Percentiles rank a stretch among this genome's conserved stretches.
These are phyloP conservation scores for Choiromyces venosus DNA, from an alignment of 495 filamentous ascomycete species.

Conservation along the genomic window DNA sequence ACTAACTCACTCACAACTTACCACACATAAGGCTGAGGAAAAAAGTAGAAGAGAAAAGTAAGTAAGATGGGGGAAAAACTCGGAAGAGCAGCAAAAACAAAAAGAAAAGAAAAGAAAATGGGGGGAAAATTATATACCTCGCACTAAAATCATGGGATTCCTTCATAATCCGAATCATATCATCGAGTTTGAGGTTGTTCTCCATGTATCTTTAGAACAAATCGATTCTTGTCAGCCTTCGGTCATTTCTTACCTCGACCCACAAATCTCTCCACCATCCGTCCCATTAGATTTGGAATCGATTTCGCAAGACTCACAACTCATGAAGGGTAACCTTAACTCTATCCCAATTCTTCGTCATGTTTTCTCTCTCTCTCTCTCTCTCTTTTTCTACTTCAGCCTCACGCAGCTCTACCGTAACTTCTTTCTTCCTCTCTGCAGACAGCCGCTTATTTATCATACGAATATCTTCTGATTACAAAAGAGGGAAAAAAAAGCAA, in stretches of 20 bases:
- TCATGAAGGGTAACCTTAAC: background rate
- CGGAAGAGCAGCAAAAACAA: background rate
- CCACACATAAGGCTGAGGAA: background rate
- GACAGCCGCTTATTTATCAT: background rate
- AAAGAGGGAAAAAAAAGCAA: background rate
- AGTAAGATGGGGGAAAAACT: background rate
- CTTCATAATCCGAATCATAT: slow-evolving; percentile 1
- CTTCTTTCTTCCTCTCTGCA: background rate
- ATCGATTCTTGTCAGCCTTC: background rate
- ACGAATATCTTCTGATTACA: too few relatives aligned
- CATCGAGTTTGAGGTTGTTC: background rate
- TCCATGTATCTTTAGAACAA: slow-evolving; percentile 2
- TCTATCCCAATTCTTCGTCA: slow-evolving; percentile 1
- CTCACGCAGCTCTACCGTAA: background rate
- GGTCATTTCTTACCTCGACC: background rate
- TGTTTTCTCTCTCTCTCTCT: background rate
- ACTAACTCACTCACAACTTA: background rate
- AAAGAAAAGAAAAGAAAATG: background rate
- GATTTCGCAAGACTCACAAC: background rate
- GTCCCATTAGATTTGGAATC: too few relatives aligned
- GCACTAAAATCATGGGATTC: background rate
- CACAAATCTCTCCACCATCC: background rate
- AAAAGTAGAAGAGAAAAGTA: background rate
- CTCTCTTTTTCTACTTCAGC: background rate
- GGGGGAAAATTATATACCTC: background rate